A percentile compares a stretch with the other conserved stretches of the same genome.
Evolutionary conservation across 352 stramenopile species (phyloP).

Genomic region (Phytophthora uliginosa): DNA sequence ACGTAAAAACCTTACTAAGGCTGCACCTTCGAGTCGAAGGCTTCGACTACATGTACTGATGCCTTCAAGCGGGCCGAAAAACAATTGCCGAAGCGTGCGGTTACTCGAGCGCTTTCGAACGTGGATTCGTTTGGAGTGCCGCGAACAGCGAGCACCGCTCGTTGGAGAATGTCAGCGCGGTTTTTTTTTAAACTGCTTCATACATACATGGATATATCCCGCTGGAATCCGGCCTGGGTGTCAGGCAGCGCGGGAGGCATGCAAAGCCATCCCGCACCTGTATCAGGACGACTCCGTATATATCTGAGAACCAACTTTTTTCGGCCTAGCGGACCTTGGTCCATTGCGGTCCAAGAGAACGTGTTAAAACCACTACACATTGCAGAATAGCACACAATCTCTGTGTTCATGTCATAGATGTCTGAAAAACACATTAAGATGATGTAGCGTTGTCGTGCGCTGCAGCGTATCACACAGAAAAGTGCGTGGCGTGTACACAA

Average conservation of each 20-base stretch:
- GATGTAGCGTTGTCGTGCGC: no score
- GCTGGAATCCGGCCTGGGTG: neutral
- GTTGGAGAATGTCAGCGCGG: neutral
- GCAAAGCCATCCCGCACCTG: constrained; percentile 24
- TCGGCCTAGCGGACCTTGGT: neutral
- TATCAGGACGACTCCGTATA: constrained; percentile 32
- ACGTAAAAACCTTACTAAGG: neutral
- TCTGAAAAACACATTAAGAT: no score
- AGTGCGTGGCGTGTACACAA: no score
- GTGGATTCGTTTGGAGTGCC: neutral
- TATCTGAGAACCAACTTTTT: constrained; percentile 33
- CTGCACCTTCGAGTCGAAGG: neutral
- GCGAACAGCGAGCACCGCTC: neutral
- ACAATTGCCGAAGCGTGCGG: neutral
- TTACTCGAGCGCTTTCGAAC: neutral
- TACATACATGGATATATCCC: no score
- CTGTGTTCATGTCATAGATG: no score
- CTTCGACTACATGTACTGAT: neutral
- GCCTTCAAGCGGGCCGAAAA: neutral
- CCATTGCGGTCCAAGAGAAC: neutral
- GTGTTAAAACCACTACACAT: neutral
- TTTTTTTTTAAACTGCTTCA: neutral
- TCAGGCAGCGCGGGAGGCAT: constrained; percentile 10
- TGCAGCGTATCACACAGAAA: no score
- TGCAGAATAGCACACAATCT: neutral